phyloP scores from a whole-genome alignment of 768 basidiomycete species.

The Clitopilus passeckerianus region DNA sequence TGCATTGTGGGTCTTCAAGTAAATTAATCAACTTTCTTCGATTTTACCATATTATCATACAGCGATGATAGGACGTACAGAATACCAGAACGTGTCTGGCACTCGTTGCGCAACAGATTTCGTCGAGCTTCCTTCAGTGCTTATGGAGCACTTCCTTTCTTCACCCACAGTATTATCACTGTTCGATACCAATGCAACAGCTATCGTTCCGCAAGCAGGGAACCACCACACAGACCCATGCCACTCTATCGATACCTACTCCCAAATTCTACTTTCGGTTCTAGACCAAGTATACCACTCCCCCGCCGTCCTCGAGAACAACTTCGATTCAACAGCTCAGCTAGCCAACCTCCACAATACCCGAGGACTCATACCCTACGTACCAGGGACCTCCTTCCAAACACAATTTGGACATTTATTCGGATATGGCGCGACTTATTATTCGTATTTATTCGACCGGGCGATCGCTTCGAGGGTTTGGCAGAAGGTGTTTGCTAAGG shows the following conservation, averaged over 20 bases:
- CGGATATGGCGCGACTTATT: conserved; percentile 97
- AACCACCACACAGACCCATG: conserved; percentile 75
- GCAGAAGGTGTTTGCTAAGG: conserved; percentile 61
- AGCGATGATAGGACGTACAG: conserved; percentile 98
- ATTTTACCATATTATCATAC: conserved; percentile 1
- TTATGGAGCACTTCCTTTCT: conserved; percentile 97
- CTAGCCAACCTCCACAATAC: conserved; percentile 58
- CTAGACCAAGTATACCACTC: conserved; percentile 93
- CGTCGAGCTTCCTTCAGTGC: conserved; percentile 94
- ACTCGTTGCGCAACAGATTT: conserved; percentile 98
- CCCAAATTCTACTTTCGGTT: conserved; percentile 83
- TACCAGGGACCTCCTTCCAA: conserved; percentile 86
- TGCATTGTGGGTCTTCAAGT: conserved; percentile 77
- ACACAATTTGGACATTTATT: conserved; percentile 94
- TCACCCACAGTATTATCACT: conserved; percentile 81
- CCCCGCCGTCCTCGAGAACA: conserved; percentile 39
- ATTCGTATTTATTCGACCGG: conserved; percentile 94
- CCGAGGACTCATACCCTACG: conserved; percentile 79
- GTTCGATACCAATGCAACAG: conserved; percentile 53
- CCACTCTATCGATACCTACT: conserved; percentile 81
- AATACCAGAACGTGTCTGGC: conserved; percentile 96
- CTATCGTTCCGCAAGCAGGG: conserved; percentile 40
- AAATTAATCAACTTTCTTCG: neutral
- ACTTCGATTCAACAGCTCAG: conserved; percentile 72
- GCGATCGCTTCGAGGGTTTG: conserved; percentile 95